Evolutionary conservation across 345 rosid genomes (phyloP), one percentile per base, ranked within the genome.

Genomic region (Nephelium lappaceum): DNA sequence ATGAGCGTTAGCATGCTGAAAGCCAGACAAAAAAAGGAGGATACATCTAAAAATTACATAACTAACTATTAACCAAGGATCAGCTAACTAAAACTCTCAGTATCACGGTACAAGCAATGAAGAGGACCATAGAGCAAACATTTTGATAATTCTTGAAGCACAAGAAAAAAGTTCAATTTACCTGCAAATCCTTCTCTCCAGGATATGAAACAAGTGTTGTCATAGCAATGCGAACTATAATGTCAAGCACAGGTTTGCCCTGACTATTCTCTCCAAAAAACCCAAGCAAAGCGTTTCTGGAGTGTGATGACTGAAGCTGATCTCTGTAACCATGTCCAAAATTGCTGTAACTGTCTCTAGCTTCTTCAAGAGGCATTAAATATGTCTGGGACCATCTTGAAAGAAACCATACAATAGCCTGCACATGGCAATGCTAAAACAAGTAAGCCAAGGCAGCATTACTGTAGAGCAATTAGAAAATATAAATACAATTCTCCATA

Each of bases 381-480:
- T 92, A 95, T 80, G 99, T 95, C 66, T 81, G 88, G 69, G 95
- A 91, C 99, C 98, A 93, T 88, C 98, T 92, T 69, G 96, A 93
- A 82, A 95, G 98, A 87, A 95, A 93, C 99, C 98, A 95, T 85
- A 92, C 80, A 78, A 95, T 85, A 83, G 98, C 98, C 99, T 95
- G 85, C 76, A 87, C n/a, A 76, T 12, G 38, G 43, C 47, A 88
- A 74, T 27, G 47, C 11, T 61, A 61, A 71, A 38, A 47, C 24
- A 67, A 66, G 53, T 60, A 69, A 71, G 75, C 15, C 62, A 64
- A 67, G 5, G 73, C 15, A 53, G 67, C 38, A 42, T 58, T 43
- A 66, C 64, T 21, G 36, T 67, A 36, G n/a, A 71, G 14, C 12
- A 73, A 67, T 67, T 51, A 41, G 16, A 73, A 8, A 60, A 72